Evolutionary conservation across 2,329 filamentous ascomycete species (phyloP).

Genomic region (Paracorniculantispora psalliotae): DNA sequence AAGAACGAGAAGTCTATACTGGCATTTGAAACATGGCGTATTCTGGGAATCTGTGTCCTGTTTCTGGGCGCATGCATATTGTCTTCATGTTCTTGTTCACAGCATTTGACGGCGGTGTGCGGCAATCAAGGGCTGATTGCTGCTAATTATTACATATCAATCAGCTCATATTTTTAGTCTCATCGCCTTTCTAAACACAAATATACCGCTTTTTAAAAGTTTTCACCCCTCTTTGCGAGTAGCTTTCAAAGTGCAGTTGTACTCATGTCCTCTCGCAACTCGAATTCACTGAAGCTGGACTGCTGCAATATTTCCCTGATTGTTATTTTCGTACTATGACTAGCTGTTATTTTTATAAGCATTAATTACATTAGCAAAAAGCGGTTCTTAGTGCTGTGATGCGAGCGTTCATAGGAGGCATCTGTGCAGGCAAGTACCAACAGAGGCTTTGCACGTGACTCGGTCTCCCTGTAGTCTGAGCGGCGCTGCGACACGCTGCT

Average conservation of each 20-base stretch:
- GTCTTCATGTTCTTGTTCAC: neutral
- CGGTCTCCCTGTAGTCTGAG: neutral
- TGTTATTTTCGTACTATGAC: too few species aligned
- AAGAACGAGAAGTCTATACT: neutral
- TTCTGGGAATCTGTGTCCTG: constrained; percentile 3
- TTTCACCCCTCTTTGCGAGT: too few species aligned
- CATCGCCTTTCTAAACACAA: neutral
- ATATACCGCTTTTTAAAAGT: constrained; percentile 12
- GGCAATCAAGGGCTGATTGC: constrained; percentile 14
- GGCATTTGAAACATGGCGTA: constrained; percentile 12
- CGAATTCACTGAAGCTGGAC: too few species aligned
- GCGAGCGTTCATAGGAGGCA: too few species aligned
- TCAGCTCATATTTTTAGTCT: constrained; percentile 6
- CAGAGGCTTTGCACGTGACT: neutral
- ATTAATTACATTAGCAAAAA: too few species aligned
- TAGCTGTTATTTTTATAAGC: too few species aligned
- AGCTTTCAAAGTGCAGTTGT: too few species aligned
- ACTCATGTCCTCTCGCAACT: too few species aligned
- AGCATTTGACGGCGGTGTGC: constrained; percentile 8
- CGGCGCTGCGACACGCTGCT: neutral
- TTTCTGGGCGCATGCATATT: constrained; percentile 1
- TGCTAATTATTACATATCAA: constrained; percentile 11
- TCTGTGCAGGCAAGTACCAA: too few species aligned
- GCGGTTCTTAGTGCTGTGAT: too few species aligned
- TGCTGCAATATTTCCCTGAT: too few species aligned